Evolutionary conservation across 208 protist genomes (phyloP).

Genomic region (Acanthamoeba polyphaga): DNA sequence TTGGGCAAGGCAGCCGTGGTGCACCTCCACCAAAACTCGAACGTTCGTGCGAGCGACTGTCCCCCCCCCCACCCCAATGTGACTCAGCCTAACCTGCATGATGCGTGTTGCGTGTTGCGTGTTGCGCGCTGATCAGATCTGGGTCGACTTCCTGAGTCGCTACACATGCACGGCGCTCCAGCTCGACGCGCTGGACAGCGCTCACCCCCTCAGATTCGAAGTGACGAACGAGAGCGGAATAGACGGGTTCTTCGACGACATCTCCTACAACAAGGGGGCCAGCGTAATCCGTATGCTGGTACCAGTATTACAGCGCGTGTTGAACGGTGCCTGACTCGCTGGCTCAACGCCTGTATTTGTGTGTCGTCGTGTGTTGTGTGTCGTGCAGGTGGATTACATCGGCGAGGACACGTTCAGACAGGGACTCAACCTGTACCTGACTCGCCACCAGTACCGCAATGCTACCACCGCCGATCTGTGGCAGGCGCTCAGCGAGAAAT

Average conservation of each 20-base stretch:
- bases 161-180: slow-evolving; percentile 90
- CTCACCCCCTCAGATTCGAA: slow-evolving; percentile 97
- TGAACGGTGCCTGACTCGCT: too few relatives aligned
- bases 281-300: slow-evolving; percentile 95
- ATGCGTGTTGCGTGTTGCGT: too few relatives aligned
- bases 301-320: slow-evolving; percentile 49
- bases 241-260: slow-evolving; percentile 98
- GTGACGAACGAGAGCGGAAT: slow-evolving; percentile 93
- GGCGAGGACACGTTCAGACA: slow-evolving; percentile 93
- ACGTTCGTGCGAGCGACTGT: slow-evolving; percentile 88
- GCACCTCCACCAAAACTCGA: neutral
- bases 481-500: slow-evolving; percentile 91
- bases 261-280: slow-evolving; percentile 96
- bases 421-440: slow-evolving; percentile 94
- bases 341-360: too few relatives aligned
- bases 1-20: slow-evolving; percentile 84
- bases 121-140: slow-evolving; percentile 35
- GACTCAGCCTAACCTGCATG: neutral
- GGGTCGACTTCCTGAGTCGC: slow-evolving; percentile 91
- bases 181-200: slow-evolving; percentile 94
- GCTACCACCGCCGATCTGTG: slow-evolving; percentile 96
- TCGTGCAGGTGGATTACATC: slow-evolving; percentile 79
- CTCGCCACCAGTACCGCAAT: slow-evolving; percentile 93
- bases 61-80: neutral
- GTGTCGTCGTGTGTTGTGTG: slow-evolving; percentile 63